Percentiles rank a stretch among this genome's conserved stretches.
phyloP scores from a whole-genome alignment of 306 rosid genomes.

The Mimosa pudica region DNA sequence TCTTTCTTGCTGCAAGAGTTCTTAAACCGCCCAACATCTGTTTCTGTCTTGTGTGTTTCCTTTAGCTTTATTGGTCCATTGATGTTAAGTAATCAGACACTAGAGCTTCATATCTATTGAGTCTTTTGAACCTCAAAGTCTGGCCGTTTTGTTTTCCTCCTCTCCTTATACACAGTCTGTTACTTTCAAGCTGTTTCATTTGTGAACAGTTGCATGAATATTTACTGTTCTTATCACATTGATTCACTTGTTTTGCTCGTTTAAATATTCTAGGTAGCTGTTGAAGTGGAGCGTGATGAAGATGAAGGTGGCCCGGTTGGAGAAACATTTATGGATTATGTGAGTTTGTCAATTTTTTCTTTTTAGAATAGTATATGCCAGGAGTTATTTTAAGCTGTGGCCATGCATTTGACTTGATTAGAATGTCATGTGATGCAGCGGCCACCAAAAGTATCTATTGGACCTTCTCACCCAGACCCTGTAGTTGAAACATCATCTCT shows the following conservation, averaged over 20 bases:
- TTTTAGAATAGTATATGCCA: slow-evolving; percentile 17
- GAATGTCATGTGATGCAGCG: slow-evolving; percentile 62
- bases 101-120: not conserved
- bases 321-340: slow-evolving; percentile 97
- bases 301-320: slow-evolving; percentile 96
- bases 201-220: slow-evolving; percentile 22
- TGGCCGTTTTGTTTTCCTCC: not conserved
- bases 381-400: slow-evolving; percentile 37
- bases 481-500: slow-evolving; percentile 96
- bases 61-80: not conserved
- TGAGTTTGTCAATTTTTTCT: slow-evolving; percentile 52
- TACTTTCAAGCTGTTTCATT: not conserved
- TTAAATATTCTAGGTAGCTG: slow-evolving; percentile 68
- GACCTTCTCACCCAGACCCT: slow-evolving; percentile 94
- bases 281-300: slow-evolving; percentile 98
- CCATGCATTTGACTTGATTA: slow-evolving; percentile 32
- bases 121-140: slow-evolving; percentile 3
- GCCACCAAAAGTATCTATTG: slow-evolving; percentile 92
- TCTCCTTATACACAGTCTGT: not conserved
- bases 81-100: not conserved
- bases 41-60: not conserved
- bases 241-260: slow-evolving; percentile 31
- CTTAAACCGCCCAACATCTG: not conserved
- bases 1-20: slow-evolving; percentile 15
- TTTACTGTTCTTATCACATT: slow-evolving; percentile 17